phyloP scores from a whole-genome alignment of 2,329 filamentous ascomycete species.

The Leptosphaerulina australis region DNA sequence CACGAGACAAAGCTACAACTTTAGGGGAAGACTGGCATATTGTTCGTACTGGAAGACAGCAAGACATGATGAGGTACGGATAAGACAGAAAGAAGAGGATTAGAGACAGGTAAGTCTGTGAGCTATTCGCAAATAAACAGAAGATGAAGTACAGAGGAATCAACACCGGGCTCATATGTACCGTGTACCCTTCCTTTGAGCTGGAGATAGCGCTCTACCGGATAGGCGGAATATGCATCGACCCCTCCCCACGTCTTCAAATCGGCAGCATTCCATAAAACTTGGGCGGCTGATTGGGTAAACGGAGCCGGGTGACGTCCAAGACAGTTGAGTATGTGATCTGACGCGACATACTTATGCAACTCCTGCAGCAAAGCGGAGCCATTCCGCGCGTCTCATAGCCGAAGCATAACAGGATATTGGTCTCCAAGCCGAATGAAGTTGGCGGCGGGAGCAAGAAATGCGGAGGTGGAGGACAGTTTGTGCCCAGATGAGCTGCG shows the following conservation, averaged over 20 bases:
- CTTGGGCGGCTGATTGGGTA: conserved; percentile 17
- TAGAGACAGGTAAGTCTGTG: not conserved
- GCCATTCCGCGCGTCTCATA: conserved; percentile 4
- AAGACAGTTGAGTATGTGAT: not conserved
- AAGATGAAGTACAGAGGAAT: not conserved
- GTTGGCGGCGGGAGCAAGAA: conserved; percentile 12
- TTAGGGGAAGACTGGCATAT: conserved; percentile 30
- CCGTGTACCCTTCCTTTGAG: conserved; percentile 12
- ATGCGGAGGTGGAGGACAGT: conserved; percentile 2
- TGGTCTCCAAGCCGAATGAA: conserved; percentile 5
- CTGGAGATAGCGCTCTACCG: conserved; percentile 19
- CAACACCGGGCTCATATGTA: conserved; percentile 10
- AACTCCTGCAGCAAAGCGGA: not conserved
- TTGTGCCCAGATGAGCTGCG: conserved; percentile 4
- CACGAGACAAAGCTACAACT: conserved; percentile 17
- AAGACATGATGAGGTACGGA: conserved; percentile 25
- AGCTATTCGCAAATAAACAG: not conserved
- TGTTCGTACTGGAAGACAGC: conserved; percentile 27
- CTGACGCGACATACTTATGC: conserved; percentile 3
- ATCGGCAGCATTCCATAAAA: conserved; percentile 12
- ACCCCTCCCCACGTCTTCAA: conserved; percentile 35
- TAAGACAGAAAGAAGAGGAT: not conserved
- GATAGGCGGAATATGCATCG: conserved; percentile 33
- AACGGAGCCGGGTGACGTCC: conserved; percentile 21
- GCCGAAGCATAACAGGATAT: conserved; percentile 1